Evolutionary conservation across 768 basidiomycete species (phyloP).

Genomic region (Podaxis sp.): DNA sequence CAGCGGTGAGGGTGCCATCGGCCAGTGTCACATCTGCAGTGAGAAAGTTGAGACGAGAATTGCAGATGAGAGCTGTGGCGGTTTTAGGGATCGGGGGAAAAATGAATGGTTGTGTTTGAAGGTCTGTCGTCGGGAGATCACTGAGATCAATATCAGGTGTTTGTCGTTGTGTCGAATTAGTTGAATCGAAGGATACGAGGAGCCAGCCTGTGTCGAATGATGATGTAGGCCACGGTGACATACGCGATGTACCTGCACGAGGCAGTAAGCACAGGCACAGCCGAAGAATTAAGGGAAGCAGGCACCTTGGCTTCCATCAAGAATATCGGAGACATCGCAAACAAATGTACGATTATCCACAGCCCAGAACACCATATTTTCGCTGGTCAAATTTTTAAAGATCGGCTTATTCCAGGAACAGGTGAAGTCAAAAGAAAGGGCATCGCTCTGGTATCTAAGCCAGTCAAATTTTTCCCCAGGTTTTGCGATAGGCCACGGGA

Average conservation of each 20-base stretch:
- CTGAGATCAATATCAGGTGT: background rate
- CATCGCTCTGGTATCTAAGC: background rate
- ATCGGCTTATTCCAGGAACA: background rate
- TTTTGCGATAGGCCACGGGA: background rate
- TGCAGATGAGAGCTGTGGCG: background rate
- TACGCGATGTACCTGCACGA: no score
- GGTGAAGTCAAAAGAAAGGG: background rate
- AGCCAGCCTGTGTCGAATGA: no score
- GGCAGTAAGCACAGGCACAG: no score
- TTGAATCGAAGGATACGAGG: no score
- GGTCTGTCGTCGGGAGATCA: background rate
- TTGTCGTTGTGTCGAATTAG: background rate
- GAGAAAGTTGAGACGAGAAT: background rate
- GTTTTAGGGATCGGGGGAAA: background rate
- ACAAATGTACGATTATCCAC: background rate
- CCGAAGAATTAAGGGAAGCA: no score
- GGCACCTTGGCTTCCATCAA: background rate
- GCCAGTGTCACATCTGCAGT: background rate
- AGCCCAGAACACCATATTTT: background rate
- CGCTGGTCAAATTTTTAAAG: background rate
- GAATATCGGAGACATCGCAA: background rate
- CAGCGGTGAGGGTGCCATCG: background rate
- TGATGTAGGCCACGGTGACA: no score
- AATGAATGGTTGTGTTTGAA: background rate
- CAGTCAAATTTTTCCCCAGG: background rate